Percentiles rank a stretch among this genome's conserved stretches.
Evolutionary conservation across 495 filamentous ascomycete species (phyloP).

Genomic region (Hyaloscypha hepaticicola): DNA sequence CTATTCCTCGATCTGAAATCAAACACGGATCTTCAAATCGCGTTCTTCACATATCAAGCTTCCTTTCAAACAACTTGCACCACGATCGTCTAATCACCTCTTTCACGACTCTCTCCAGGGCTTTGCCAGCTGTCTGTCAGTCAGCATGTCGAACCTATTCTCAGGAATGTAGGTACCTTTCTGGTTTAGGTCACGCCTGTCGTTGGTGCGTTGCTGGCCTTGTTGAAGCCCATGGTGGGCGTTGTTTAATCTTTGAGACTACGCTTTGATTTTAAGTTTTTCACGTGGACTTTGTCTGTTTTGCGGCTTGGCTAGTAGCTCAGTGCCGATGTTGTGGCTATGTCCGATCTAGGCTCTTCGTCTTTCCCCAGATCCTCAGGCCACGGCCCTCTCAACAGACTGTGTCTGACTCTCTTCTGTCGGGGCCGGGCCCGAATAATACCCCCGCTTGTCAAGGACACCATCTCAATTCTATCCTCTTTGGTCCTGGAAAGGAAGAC

Average conservation of each 20-base stretch:
- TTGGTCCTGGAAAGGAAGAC: too few relatives aligned
- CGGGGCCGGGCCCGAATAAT: too few relatives aligned
- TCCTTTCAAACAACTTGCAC: background rate
- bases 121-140: background rate
- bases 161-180: slow-evolving; percentile 70
- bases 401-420: too few relatives aligned
- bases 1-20: background rate
- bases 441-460: too few relatives aligned
- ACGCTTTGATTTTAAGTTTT: slow-evolving; percentile 2
- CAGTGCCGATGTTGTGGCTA: slow-evolving; percentile 6
- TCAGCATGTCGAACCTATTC: slow-evolving; percentile 72
- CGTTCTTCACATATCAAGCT: background rate
- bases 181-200: too few relatives aligned
- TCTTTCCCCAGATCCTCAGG: too few relatives aligned
- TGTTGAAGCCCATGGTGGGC: too few relatives aligned
- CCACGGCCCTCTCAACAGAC: too few relatives aligned
- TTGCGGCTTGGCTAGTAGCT: slow-evolving; percentile 21
- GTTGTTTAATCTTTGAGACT: background rate
- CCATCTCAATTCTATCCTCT: too few relatives aligned
- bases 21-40: background rate
- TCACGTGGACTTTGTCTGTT: background rate
- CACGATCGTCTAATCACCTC: background rate
- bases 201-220: background rate
- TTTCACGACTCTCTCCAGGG: background rate
- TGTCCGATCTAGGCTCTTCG: too few relatives aligned